Base-by-base conservation (phyloP, 2,329 filamentous ascomycete genomes). In the Apiospora rasikravindrae region DNA sequence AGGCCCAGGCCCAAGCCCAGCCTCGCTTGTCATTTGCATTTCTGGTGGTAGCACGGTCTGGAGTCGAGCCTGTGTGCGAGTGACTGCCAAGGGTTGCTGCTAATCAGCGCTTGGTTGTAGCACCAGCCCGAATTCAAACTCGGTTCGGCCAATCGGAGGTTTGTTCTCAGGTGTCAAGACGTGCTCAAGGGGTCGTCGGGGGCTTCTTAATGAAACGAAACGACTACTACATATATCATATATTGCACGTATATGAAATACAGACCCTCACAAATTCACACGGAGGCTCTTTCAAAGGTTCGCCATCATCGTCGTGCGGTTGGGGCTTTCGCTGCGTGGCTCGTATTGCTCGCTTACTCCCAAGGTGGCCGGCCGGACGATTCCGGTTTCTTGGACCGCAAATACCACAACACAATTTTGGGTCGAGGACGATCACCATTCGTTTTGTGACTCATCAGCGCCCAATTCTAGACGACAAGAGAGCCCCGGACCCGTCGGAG, bases 71-170 rank as follows among this genome's bases (percentile, higher is more conserved):
- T 37, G 45, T 49, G 45, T n/a, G 19, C 16, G 2, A 53, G 26
- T 19, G 5, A 53, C 16, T 61, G 29, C 16, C 53, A 37, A 61
- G 26, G 57, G 10, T 40, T 40, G 57, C 33, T 24, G 53, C 22
- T 37, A 37, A 37, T 61, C 29, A 11, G 29, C 53, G 29, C 29
- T 22, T 19, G 10, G 33, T 64, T 40, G 57, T 40, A 40, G 57
- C 19, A 14, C 57, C 57, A 40, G 57, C 33, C 57, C 19, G 10
- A 64, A 22, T 40, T 19, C 22, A n/a, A 64, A 10, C n/a, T 40
- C 57, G 57, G 57, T 64, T 64, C 57, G 57, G 33, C 57, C 57
- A 64, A 64, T 64, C 57, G 57, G 57, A 64, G 33, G 16, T 64
- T 64, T 11, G n/a, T 40, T 29, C 57, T n/a, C 33, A 13, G 22